phyloP scores from a whole-genome alignment of 805 yeast genomes.

The Komagataella kurtzmanii region DNA sequence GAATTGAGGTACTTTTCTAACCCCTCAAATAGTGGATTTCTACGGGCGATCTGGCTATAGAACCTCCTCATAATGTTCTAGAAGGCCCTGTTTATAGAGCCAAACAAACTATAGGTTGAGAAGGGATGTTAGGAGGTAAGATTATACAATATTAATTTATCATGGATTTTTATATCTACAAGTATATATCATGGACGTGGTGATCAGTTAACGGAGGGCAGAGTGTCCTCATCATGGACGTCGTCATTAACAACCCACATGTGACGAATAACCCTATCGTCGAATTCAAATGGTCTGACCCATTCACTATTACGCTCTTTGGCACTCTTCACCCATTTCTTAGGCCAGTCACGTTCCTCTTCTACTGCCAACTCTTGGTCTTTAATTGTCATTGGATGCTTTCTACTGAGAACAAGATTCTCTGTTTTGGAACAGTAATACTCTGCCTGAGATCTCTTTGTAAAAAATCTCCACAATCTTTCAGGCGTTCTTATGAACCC shows the following conservation, averaged over 20 bases:
- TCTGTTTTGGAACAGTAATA: slow-evolving; percentile 42
- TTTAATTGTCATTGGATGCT: slow-evolving; percentile 36
- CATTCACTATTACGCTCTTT: slow-evolving; percentile 69
- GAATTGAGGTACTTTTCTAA: neutral
- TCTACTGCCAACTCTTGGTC: slow-evolving; percentile 30
- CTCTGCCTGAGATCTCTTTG: slow-evolving; percentile 57
- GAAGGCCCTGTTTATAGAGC: neutral
- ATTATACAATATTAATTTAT: neutral
- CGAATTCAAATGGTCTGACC: slow-evolving; percentile 64
- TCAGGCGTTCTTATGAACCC: slow-evolving; percentile 73
- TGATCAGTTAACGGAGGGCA: neutral
- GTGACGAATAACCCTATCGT: slow-evolving; percentile 45
- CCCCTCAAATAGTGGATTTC: neutral
- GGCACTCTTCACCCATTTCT: slow-evolving; percentile 72
- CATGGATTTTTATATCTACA: neutral
- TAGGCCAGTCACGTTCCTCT: slow-evolving; percentile 85
- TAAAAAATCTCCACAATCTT: slow-evolving; percentile 69
- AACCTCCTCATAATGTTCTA: neutral
- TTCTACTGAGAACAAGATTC: slow-evolving; percentile 36
- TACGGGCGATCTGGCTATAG: neutral
- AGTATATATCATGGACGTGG: neutral
- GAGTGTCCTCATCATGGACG: neutral
- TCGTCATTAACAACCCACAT: slow-evolving; percentile 30
- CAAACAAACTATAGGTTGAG: neutral
- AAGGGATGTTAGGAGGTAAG: neutral